Evolutionary conservation across 805 yeast species (phyloP), one percentile per base, ranked within the genome.

Genomic region (Starmerella tilneyi): DNA sequence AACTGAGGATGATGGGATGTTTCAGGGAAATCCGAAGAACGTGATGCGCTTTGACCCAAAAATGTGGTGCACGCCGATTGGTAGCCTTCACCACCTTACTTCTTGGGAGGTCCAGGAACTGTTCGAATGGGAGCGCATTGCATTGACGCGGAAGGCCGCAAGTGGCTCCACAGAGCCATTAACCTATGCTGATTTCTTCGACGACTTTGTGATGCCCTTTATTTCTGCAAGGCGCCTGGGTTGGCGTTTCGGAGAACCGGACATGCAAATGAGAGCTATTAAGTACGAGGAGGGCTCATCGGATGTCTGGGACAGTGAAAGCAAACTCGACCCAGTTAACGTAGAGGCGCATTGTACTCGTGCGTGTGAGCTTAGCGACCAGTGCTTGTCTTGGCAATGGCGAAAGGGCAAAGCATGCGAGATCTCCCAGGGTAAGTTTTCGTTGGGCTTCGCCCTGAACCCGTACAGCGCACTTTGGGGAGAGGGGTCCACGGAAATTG

Each of bases 21-120:
- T 65, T 49, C 68, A 63, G 48, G 65, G 68, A 5, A 59, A 58
- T 24, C 52, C 63, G 3, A 39, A 61, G 13, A 36, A 45, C 54
- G 30, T 43, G 43, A 16, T 36, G 47, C 20, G 38, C 19, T 30
- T 41, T 40, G 23, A 51, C 32, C 24, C 49, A 46, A 41, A 59
- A 56, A n/a, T 28, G 5, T 49, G 50, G 66, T 65, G 68, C 44
- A 39, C 41, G 17, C 59, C 63, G 22, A 44, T 63, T 23, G 47
- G 57, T 11, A 48, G 62, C 1, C 61, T 63, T 50, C 68, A 66
- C 44, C 65, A 63, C 38, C 39, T 58, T 12, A 31, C 44, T 9
- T 51, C 59, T 8, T 54, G 54, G 26, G 64, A 63, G 21, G 40
- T 60, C 15, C 61, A 57, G 21, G 49, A 8, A 47, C 62, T 44